These are phyloP conservation scores for Suillus brevipes DNA, from an alignment of 768 basidiomycete species.

Conservation along the genomic window DNA sequence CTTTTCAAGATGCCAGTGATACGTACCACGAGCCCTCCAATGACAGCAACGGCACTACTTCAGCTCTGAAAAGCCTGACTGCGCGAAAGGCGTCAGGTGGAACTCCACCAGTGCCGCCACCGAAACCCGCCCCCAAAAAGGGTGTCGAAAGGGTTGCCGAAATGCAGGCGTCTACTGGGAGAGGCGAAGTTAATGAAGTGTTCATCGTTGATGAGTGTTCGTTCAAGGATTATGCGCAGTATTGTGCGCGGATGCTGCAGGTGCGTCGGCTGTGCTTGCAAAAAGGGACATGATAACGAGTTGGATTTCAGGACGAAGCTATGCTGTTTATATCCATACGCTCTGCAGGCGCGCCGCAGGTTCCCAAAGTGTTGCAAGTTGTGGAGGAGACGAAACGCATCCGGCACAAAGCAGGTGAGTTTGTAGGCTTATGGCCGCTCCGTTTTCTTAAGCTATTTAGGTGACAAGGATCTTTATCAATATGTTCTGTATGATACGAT, in stretches of 20 bases:
- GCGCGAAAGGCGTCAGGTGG: slow-evolving; percentile 16
- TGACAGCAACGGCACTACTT: slow-evolving; percentile 12
- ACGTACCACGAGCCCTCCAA: slow-evolving; percentile 42
- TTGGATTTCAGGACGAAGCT: slow-evolving; percentile 60
- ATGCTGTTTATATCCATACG: slow-evolving; percentile 79
- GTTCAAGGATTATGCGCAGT: slow-evolving; percentile 65
- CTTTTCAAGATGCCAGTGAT: slow-evolving; percentile 74
- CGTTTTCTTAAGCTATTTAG: slow-evolving; percentile 40
- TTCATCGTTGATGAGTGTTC: slow-evolving; percentile 64
- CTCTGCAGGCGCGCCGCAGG: slow-evolving; percentile 60
- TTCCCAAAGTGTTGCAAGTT: slow-evolving; percentile 77
- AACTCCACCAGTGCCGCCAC: slow-evolving; percentile 46
- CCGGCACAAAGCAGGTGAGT: slow-evolving; percentile 68
- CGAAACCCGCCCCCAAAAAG: slow-evolving; percentile 62
- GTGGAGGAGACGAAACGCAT: slow-evolving; percentile 81
- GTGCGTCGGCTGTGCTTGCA: slow-evolving; percentile 32
- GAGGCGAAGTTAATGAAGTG: slow-evolving; percentile 76
- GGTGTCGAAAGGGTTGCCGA: slow-evolving; percentile 73
- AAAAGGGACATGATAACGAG: background rate
- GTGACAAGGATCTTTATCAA: slow-evolving; percentile 67
- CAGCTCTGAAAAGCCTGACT: slow-evolving; percentile 5
- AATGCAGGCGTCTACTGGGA: slow-evolving; percentile 50
- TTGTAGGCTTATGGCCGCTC: background rate
- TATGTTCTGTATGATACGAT: slow-evolving; percentile 72
- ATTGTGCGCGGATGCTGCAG: slow-evolving; percentile 63